Conservation (phyloP, 306 rosid genomes). For the Prinsepia uniflora region DNA sequence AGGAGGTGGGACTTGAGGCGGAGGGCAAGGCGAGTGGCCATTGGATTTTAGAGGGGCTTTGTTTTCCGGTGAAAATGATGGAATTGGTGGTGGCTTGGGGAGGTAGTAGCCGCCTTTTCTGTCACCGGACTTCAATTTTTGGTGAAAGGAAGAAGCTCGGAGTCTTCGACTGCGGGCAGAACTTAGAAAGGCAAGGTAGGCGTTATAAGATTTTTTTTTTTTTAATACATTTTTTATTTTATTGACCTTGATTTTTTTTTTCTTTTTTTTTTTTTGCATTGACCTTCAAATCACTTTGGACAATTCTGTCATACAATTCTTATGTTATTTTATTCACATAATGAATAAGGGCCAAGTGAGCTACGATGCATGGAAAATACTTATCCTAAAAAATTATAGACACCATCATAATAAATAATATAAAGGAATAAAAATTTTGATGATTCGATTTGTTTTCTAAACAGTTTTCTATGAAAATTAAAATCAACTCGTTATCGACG, state of each 20-base stretch:
- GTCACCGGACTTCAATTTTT: background rate
- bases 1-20: slow-evolving; percentile 58
- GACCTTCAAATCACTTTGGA: background rate
- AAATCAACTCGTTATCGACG: no score
- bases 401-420: no score
- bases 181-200: background rate
- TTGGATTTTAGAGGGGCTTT: slow-evolving; percentile 4
- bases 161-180: background rate
- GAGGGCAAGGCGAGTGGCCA: slow-evolving; percentile 59
- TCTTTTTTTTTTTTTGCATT: no score
- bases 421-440: no score
- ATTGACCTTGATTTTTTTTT: no score
- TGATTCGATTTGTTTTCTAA: no score
- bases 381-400: no score
- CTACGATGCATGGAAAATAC: no score
- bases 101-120: background rate
- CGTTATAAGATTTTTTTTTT: no score
- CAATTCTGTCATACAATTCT: background rate
- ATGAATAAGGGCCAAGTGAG: no score
- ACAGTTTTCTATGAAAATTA: no score
- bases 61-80: background rate
- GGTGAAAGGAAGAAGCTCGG: background rate
- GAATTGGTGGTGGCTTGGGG: background rate
- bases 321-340: background rate
- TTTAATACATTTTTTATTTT: no score